phyloP scores from a whole-genome alignment of 768 basidiomycete species.

The Lactarius tabidus region DNA sequence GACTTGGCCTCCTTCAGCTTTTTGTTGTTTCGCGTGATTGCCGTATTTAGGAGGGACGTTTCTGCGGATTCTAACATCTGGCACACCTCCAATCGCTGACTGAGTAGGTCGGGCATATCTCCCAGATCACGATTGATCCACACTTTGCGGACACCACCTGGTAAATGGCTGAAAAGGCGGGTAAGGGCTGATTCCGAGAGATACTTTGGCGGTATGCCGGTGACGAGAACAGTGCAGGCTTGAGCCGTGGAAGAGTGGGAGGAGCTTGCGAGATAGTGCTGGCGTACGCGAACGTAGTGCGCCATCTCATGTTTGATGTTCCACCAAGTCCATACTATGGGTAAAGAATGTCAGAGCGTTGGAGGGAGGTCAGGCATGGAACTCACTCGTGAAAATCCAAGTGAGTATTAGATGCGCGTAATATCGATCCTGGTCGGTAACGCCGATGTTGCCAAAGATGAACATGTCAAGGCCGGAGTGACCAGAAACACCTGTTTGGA shows the following conservation, averaged over 20 bases:
- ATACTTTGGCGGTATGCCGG: constrained; percentile 78
- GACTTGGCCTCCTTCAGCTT: constrained; percentile 46
- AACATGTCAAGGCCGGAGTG: constrained; percentile 62
- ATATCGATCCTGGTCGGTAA: constrained; percentile 51
- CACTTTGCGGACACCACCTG: constrained; percentile 85
- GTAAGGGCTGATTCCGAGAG: constrained; percentile 65
- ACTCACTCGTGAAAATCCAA: constrained; percentile 74
- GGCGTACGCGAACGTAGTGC: constrained; percentile 75
- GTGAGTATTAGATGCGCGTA: constrained; percentile 75
- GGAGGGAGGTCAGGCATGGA: not conserved
- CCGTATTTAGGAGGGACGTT: constrained; percentile 69
- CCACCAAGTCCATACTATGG: constrained; percentile 77
- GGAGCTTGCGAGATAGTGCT: constrained; percentile 73
- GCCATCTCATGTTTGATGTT: constrained; percentile 77
- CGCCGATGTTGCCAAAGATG: constrained; percentile 74
- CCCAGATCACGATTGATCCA: constrained; percentile 93
- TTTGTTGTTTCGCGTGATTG: constrained; percentile 63
- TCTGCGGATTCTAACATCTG: constrained; percentile 85
- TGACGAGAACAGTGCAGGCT: constrained; percentile 87
- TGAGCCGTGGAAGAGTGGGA: constrained; percentile 74
- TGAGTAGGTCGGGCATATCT: constrained; percentile 78
- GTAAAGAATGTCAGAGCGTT: not conserved
- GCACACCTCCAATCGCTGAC: constrained; percentile 68
- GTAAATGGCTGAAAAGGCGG: constrained; percentile 73
- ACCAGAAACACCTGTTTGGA: constrained; percentile 43